These are phyloP conservation scores for Ophiostoma australiae DNA, from an alignment of 2,329 filamentous ascomycete species.

Conservation along the genomic window DNA sequence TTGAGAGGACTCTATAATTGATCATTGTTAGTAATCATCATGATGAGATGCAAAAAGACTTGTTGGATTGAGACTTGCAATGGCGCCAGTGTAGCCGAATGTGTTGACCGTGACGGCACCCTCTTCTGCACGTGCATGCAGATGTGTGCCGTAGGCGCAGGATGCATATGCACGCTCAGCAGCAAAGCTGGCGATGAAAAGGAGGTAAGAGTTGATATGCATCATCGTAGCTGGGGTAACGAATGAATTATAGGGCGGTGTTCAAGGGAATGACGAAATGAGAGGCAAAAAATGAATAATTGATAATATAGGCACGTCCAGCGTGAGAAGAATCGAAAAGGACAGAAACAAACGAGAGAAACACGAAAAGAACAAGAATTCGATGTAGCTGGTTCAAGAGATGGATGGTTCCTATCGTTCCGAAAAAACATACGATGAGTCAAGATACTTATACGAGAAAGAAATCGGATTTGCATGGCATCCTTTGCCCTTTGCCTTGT, in stretches of 20 bases:
- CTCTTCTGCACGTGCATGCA: conserved; percentile 35
- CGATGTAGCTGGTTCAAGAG: background rate
- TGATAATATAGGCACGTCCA: conserved; percentile 4
- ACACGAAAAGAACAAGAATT: background rate
- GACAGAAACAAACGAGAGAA: conserved; percentile 1
- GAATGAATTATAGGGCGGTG: background rate
- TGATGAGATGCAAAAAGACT: background rate
- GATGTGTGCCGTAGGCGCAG: conserved; percentile 39
- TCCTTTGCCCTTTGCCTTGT: background rate
- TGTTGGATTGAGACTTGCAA: conserved; percentile 31
- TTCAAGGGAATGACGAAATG: background rate
- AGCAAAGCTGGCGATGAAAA: conserved; percentile 8
- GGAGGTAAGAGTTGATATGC: conserved; percentile 9
- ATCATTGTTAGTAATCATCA: background rate
- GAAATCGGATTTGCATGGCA: background rate
- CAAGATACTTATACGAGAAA: conserved; percentile 1
- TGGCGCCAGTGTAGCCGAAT: conserved; percentile 38
- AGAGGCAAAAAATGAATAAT: background rate
- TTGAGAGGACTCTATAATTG: conserved; percentile 33
- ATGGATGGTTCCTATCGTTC: background rate
- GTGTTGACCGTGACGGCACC: conserved; percentile 34
- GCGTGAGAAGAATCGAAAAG: conserved; percentile 13
- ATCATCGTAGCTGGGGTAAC: background rate
- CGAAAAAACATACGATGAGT: background rate
- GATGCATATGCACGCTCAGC: conserved; percentile 15